Percentiles rank a stretch among this genome's conserved stretches.
phyloP scores from a whole-genome alignment of 139 green algal genomes.

The Yamagishiella unicocca region DNA sequence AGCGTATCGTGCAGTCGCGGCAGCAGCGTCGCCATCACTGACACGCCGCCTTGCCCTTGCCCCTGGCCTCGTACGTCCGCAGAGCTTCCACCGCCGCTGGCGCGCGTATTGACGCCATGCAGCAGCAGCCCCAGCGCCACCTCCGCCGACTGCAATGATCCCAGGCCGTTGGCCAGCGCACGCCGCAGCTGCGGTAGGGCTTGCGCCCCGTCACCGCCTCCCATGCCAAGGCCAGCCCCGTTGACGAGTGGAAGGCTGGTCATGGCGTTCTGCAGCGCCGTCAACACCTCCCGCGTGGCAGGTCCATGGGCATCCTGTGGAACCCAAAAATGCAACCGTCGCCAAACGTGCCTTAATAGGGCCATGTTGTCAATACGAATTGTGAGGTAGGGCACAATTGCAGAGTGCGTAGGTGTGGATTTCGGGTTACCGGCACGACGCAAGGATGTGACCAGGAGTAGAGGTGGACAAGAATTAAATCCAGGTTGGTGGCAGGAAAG shows the following conservation, averaged over 20 bases:
- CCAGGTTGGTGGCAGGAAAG: too few relatives aligned
- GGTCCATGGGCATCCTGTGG: background rate
- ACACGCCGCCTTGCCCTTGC: conserved; percentile 22
- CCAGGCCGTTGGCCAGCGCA: background rate
- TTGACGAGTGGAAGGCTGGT: conserved; percentile 41
- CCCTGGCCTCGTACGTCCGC: background rate
- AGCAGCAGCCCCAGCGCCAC: conserved; percentile 15
- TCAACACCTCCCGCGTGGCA: conserved; percentile 26
- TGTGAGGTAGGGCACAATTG: too few relatives aligned
- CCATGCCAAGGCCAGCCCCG: conserved; percentile 16
- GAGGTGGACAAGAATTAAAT: too few relatives aligned
- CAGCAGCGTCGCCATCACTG: conserved; percentile 10
- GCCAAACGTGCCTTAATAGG: too few relatives aligned
- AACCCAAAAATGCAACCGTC: too few relatives aligned
- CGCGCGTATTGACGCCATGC: background rate
- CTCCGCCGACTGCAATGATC: conserved; percentile 1
- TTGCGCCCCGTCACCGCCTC: background rate
- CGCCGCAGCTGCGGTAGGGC: conserved; percentile 2
- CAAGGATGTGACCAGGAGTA: too few relatives aligned
- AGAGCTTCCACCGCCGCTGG: background rate
- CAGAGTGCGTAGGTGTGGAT: too few relatives aligned
- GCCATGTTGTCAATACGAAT: too few relatives aligned
- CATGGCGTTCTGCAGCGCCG: conserved; percentile 42
- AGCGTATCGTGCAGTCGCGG: conserved; percentile 25
- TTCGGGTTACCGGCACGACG: too few relatives aligned